A percentile compares a stretch with the other conserved stretches of the same genome.
These are phyloP conservation scores for Sordariomycetes sp. DNA, from an alignment of 2,329 filamentous ascomycete species.

Conservation along the genomic window DNA sequence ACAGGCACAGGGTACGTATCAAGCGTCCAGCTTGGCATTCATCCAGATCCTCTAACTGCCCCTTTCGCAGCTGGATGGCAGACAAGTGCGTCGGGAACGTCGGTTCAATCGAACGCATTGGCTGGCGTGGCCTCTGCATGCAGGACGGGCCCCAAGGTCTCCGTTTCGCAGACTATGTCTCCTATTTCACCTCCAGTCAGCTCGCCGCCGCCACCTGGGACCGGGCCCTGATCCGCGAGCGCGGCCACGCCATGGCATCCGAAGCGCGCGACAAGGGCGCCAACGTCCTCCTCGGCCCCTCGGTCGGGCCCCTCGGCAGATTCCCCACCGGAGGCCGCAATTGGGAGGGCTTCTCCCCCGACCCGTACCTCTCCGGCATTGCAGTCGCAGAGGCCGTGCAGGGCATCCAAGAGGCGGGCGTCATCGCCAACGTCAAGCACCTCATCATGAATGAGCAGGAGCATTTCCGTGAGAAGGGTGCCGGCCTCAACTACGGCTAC, in stretches of 20 bases:
- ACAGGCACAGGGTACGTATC: conserved; percentile 66
- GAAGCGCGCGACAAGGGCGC: conserved; percentile 68
- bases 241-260: conserved; percentile 32
- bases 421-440: conserved; percentile 76
- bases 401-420: conserved; percentile 70
- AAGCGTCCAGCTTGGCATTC: neutral
- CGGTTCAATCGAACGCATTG: conserved; percentile 56
- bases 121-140: conserved; percentile 63
- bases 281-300: conserved; percentile 51
- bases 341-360: conserved; percentile 58
- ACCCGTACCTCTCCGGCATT: conserved; percentile 62
- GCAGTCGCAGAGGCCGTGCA: conserved; percentile 59
- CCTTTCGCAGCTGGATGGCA: conserved; percentile 43
- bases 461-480: conserved; percentile 53
- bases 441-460: conserved; percentile 63
- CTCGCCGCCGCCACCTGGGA: conserved; percentile 79
- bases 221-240: conserved; percentile 46
- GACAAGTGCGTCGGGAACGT: conserved; percentile 68
- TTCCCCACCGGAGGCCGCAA: conserved; percentile 34
- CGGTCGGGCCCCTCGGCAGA: conserved; percentile 31
- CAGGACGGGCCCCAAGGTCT: conserved; percentile 78
- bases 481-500: conserved; percentile 38
- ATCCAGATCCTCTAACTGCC: neutral
- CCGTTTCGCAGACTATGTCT: conserved; percentile 64
- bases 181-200: conserved; percentile 66